phyloP scores from a whole-genome alignment of 73 alveolate genomes.

The Paramecium sexaurelia region DNA sequence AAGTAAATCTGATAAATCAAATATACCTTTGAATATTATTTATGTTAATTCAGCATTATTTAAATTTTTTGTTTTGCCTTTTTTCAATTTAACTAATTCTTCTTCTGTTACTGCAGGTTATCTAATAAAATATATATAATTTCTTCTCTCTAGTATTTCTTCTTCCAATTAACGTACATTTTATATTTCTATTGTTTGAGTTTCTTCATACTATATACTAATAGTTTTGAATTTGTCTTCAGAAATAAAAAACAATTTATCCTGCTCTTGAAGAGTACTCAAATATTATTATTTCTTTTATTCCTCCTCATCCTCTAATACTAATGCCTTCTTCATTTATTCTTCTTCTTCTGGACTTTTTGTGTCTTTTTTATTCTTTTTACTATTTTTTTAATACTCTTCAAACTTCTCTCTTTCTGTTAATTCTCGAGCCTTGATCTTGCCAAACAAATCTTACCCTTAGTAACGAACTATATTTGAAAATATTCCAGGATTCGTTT shows the following conservation, averaged over 20 bases:
- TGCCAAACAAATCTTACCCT: slow-evolving; percentile 67
- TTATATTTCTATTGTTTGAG: slow-evolving; percentile 71
- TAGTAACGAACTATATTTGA: slow-evolving; percentile 67
- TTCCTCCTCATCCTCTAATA: slow-evolving; percentile 82
- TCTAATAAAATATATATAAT: slow-evolving; percentile 27
- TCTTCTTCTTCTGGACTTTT: slow-evolving; percentile 83
- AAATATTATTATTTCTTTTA: slow-evolving; percentile 71
- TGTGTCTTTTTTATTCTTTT: slow-evolving; percentile 69
- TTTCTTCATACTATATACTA: slow-evolving; percentile 72
- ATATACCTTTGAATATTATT: slow-evolving; percentile 77
- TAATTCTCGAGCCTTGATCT: slow-evolving; percentile 75
- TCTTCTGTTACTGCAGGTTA: slow-evolving; percentile 64
- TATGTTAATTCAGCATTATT: slow-evolving; percentile 55
- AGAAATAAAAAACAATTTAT: slow-evolving; percentile 71
- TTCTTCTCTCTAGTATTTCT: slow-evolving; percentile 61
- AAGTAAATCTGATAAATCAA: slow-evolving; percentile 82
- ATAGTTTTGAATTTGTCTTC: slow-evolving; percentile 82
- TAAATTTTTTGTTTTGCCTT: slow-evolving; percentile 49
- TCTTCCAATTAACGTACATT: slow-evolving; percentile 79
- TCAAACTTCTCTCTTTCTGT: slow-evolving; percentile 83
- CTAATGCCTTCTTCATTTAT: slow-evolving; percentile 64
- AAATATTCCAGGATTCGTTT: slow-evolving; percentile 61
- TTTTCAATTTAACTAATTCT: slow-evolving; percentile 62
- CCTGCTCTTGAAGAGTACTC: slow-evolving; percentile 75
- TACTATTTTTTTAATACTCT: slow-evolving; percentile 75